Base-by-base conservation (phyloP, 148 eudicot species). In the Heliosperma pusillum region DNA sequence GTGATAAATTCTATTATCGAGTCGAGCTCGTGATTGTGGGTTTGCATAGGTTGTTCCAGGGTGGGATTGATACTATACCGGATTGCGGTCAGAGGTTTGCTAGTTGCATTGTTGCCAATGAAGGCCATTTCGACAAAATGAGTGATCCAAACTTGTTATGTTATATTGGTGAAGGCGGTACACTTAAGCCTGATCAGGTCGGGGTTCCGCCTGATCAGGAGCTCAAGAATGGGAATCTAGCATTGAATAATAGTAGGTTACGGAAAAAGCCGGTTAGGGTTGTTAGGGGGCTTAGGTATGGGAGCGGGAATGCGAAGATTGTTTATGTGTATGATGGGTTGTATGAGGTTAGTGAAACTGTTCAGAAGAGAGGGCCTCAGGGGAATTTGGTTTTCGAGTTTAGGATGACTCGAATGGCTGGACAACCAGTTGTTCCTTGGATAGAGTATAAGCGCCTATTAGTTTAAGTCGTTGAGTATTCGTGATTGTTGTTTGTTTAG, bases 81-180 rank as follows among this genome's bases (percentile, higher is more conserved):
- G 50, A 61, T 40, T 17, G 78, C 1, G 87, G 86, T 52, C 65
- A 25, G n/a, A 66, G 30, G 17, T 26, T 53, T 0, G 91, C 89
- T 8, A 83, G 81, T 20, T 86, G 93, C 50, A 65, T 91, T 36
- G 91, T 91, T 7, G 76, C 77, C 0, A 84, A 86, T 22, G 86
- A 87, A 9, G 80, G 87, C 42, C 87, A 89, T 74, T 82, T 75
- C 9, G 83, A 87, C 68, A 81, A 71, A 50, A 66, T 67, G 58
- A 76, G 57, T 67, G 76, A 74, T 55, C 47, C 77, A 2, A 83
- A 82, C 66, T 77, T 71, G 8, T 69, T 88, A 61, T 62, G 24
- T 12, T 91, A 86, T 74, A 74, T 70, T 0, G 91, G 93, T 8
- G 87, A 91, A 64, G 97, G 90, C 30, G 93, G 91, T 50, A 71